phyloP scores from a whole-genome alignment of 2,329 filamentous ascomycete species.

The Pseudogymnoascus sp. region DNA sequence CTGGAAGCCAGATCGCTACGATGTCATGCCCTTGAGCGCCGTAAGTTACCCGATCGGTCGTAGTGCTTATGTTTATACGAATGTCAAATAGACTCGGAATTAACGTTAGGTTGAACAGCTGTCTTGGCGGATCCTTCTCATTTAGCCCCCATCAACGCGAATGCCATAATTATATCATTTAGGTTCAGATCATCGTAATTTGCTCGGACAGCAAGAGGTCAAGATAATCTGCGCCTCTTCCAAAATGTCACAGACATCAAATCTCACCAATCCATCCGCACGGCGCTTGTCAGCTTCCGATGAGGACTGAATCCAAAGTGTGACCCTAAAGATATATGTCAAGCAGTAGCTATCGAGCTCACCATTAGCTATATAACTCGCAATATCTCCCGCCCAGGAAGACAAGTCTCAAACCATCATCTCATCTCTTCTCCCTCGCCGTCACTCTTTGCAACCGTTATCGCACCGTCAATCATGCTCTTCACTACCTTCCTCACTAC shows the following conservation, averaged over 20 bases:
- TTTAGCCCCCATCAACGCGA: not conserved
- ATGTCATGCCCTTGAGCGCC: not conserved
- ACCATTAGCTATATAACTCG: not conserved
- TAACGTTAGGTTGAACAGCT: not conserved
- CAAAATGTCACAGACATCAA: not conserved
- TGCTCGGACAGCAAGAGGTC: not conserved
- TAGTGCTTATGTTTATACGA: not conserved
- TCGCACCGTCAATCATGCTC: not conserved
- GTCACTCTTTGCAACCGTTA: not conserved
- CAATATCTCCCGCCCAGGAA: not conserved
- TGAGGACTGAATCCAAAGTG: not conserved
- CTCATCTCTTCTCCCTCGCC: not conserved
- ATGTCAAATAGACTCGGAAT: not conserved
- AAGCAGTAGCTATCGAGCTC: not conserved
- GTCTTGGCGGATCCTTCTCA: not conserved
- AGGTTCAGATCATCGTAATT: not conserved
- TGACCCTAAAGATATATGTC: not conserved
- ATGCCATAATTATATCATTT: not conserved
- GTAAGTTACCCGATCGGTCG: conserved; percentile 1
- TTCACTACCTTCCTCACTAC: not conserved
- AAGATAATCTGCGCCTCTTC: not conserved
- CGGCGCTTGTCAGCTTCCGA: not conserved
- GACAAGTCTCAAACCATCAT: not conserved
- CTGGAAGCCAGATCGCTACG: not conserved
- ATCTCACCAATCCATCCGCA: not conserved